phyloP scores from a whole-genome alignment of 352 stramenopile genomes.

The Phytophthora boehmeriae region DNA sequence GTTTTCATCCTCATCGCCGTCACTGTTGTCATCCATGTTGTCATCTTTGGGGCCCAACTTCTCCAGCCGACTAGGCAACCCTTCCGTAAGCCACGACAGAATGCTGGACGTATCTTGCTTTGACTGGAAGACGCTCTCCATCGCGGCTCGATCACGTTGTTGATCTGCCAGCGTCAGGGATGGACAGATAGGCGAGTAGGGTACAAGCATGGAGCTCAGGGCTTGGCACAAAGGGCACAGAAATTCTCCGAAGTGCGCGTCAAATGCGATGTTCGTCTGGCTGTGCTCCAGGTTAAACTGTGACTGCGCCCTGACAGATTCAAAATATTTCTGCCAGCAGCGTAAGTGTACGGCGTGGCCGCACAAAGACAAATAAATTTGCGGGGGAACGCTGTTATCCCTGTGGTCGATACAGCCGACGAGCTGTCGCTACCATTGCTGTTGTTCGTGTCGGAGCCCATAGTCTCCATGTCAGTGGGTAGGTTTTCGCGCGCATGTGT shows the following conservation, averaged over 20 bases:
- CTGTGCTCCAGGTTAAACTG: slow-evolving; percentile 72
- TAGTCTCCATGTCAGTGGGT: slow-evolving; percentile 37
- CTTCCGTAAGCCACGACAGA: slow-evolving; percentile 61
- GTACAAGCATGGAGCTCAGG: slow-evolving; percentile 91
- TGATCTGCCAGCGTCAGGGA: slow-evolving; percentile 63
- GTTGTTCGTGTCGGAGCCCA: slow-evolving; percentile 20
- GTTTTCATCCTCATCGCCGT: slow-evolving; percentile 34
- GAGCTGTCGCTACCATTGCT: slow-evolving; percentile 12
- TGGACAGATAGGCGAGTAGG: slow-evolving; percentile 68
- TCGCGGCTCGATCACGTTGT: slow-evolving; percentile 58
- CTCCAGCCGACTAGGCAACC: slow-evolving; percentile 51
- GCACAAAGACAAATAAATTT: slow-evolving; percentile 83
- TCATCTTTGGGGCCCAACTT: slow-evolving; percentile 43
- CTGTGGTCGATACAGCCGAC: slow-evolving; percentile 11
- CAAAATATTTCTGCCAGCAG: slow-evolving; percentile 91
- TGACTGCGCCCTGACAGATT: slow-evolving; percentile 80
- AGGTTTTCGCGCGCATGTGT: slow-evolving; percentile 53
- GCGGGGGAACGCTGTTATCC: slow-evolving; percentile 51
- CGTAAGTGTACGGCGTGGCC: slow-evolving; percentile 91
- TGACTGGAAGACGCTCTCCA: slow-evolving; percentile 76
- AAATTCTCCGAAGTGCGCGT: slow-evolving; percentile 88
- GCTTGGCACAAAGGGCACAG: slow-evolving; percentile 91
- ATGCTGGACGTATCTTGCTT: slow-evolving; percentile 78
- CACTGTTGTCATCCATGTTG: slow-evolving; percentile 19
- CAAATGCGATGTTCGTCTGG: slow-evolving; percentile 85